Evolutionary conservation across 495 filamentous ascomycete species (phyloP).

Genomic region (Tuber umbilicatum): DNA sequence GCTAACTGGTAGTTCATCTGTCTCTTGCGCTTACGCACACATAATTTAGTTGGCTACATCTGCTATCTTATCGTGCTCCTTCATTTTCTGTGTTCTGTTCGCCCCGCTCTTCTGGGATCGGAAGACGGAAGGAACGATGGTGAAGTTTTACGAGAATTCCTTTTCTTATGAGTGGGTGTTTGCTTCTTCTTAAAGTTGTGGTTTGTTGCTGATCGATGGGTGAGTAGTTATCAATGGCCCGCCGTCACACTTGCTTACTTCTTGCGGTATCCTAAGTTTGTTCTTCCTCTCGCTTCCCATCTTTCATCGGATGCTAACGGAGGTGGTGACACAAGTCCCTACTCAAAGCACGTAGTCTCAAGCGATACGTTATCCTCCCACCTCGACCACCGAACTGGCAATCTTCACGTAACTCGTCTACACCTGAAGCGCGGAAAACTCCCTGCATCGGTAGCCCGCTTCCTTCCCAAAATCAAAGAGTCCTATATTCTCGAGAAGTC

Average conservation of each 20-base stretch:
- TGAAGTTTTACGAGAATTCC: slow-evolving; percentile 82
- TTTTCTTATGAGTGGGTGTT: slow-evolving; percentile 80
- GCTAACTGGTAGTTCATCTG: neutral
- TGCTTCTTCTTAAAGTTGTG: slow-evolving; percentile 8
- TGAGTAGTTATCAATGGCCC: slow-evolving; percentile 39
- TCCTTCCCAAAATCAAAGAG: slow-evolving; percentile 57
- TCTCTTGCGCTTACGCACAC: neutral
- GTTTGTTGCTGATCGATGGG: slow-evolving; percentile 5
- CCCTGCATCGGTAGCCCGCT: slow-evolving; percentile 62
- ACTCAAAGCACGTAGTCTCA: slow-evolving; percentile 87
- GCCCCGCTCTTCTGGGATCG: neutral
- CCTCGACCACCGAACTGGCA: slow-evolving; percentile 71
- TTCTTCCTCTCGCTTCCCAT: neutral
- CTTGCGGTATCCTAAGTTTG: slow-evolving; percentile 85
- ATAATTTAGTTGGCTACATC: neutral
- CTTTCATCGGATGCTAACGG: slow-evolving; percentile 11
- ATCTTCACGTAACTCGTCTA: slow-evolving; percentile 78
- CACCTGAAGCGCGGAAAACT: slow-evolving; percentile 92
- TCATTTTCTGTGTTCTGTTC: neutral
- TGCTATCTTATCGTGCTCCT: neutral
- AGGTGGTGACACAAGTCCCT: slow-evolving; percentile 50
- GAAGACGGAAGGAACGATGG: slow-evolving; percentile 48
- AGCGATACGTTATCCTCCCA: slow-evolving; percentile 88
- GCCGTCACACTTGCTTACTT: slow-evolving; percentile 96
- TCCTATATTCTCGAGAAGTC: slow-evolving; percentile 90